phyloP scores from a whole-genome alignment of 139 green algal species.

The Micromonas commoda region DNA sequence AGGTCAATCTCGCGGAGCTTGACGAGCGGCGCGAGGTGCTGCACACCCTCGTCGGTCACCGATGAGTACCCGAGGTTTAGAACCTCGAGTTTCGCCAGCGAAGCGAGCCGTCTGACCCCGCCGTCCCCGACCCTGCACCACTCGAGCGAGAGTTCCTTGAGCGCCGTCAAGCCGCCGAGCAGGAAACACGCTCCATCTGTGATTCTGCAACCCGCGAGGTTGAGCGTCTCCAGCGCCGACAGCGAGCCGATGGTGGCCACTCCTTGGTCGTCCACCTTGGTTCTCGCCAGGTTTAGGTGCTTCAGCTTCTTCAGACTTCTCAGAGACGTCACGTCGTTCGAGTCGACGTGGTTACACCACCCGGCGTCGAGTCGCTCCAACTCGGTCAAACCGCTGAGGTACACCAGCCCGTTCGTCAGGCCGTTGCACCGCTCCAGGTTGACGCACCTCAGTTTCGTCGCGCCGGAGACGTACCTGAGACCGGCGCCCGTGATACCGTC shows the following conservation, averaged over 20 bases:
- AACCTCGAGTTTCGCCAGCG: not conserved
- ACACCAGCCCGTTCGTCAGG: too few species aligned
- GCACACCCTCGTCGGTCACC: slow-evolving; percentile 23
- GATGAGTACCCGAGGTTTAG: slow-evolving; percentile 25
- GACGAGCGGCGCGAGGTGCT: slow-evolving; percentile 19
- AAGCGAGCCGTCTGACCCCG: not conserved
- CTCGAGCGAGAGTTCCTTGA: slow-evolving; percentile 30
- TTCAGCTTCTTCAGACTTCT: too few species aligned
- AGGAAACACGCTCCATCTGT: not conserved
- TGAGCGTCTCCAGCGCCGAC: not conserved
- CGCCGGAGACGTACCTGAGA: too few species aligned
- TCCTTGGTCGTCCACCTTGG: too few species aligned
- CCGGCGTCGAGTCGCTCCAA: too few species aligned
- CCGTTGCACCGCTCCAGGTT: too few species aligned
- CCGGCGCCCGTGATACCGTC: not conserved
- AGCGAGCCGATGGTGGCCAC: too few species aligned
- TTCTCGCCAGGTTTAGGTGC: too few species aligned
- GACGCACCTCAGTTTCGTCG: too few species aligned
- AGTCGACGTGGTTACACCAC: too few species aligned
- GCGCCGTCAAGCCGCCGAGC: not conserved
- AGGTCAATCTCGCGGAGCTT: slow-evolving; percentile 6
- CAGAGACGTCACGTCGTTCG: too few species aligned
- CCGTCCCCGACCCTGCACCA: slow-evolving; percentile 23
- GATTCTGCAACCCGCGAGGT: not conserved
- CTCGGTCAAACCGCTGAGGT: too few species aligned